These are phyloP conservation scores for Coffea eugenioides DNA, from an alignment of 257 asterid genomes.

Conservation along the genomic window DNA sequence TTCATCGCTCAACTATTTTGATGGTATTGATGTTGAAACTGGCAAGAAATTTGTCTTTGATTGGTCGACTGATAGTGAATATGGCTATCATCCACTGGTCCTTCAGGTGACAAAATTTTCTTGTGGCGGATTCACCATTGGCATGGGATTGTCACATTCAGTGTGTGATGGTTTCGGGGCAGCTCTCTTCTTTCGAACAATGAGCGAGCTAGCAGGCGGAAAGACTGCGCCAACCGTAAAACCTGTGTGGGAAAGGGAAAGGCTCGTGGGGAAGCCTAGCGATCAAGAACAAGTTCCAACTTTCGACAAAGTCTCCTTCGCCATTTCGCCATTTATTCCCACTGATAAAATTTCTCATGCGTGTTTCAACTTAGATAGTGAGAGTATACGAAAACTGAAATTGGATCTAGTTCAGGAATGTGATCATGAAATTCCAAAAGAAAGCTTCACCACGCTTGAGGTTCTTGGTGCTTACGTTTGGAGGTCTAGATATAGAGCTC, in stretches of 20 bases:
- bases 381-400: constrained; percentile 53
- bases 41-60: constrained; percentile 16
- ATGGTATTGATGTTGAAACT: constrained; percentile 13
- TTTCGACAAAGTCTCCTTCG: background rate
- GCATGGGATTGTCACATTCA: constrained; percentile 59
- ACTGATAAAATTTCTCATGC: constrained; percentile 29
- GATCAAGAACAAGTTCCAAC: constrained; percentile 35
- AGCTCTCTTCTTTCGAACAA: constrained; percentile 47
- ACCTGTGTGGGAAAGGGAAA: constrained; percentile 55
- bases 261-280: constrained; percentile 36
- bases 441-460: constrained; percentile 60
- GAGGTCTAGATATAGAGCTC: constrained; percentile 53
- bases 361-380: constrained; percentile 38
- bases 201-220: constrained; percentile 62
- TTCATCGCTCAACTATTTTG: constrained; percentile 18
- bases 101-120: constrained; percentile 55
- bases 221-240: constrained; percentile 19
- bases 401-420: constrained; percentile 30
- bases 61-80: constrained; percentile 10
- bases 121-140: constrained; percentile 73
- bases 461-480: constrained; percentile 67
- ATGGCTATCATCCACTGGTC: constrained; percentile 37
- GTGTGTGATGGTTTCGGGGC: constrained; percentile 70
- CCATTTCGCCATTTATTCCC: constrained; percentile 31
- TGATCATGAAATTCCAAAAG: constrained; percentile 21